Evolutionary conservation across 345 rosid species (phyloP).

Genomic region (Brassica carinata): DNA sequence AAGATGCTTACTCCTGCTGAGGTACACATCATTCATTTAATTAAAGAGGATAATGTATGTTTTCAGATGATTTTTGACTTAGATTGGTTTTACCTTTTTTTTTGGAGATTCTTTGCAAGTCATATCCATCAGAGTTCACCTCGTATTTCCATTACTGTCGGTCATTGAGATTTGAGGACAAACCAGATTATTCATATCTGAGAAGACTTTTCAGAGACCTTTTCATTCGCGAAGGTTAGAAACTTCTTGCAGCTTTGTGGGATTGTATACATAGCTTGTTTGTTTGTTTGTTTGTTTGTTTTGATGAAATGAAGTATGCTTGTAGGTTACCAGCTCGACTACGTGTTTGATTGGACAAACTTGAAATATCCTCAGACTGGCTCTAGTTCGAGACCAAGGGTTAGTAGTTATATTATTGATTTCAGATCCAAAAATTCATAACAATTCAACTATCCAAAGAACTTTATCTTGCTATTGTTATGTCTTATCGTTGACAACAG

Average conservation of each 20-base stretch:
- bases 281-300: not conserved
- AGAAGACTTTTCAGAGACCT: slow-evolving; percentile 92
- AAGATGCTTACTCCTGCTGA: slow-evolving; percentile 90
- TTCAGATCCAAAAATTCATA: slow-evolving; percentile 4
- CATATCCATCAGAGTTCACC: slow-evolving; percentile 83
- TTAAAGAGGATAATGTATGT: not conserved
- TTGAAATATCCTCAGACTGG: slow-evolving; percentile 83
- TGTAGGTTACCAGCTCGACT: slow-evolving; percentile 85
- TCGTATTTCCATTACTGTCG: slow-evolving; percentile 97
- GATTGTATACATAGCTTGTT: not conserved
- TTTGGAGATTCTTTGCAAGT: slow-evolving; percentile 81
- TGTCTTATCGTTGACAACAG: slow-evolving; percentile 40
- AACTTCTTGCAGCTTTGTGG: not conserved
- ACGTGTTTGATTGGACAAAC: slow-evolving; percentile 94
- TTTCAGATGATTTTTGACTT: slow-evolving; percentile 1
- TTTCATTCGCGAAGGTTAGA: slow-evolving; percentile 86
- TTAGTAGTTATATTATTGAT: slow-evolving; percentile 39
- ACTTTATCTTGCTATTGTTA: not conserved
- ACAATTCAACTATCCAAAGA: not conserved
- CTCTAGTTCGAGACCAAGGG: slow-evolving; percentile 78
- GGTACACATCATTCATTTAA: slow-evolving; percentile 48
- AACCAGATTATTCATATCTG: slow-evolving; percentile 95
- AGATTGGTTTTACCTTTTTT: not conserved
- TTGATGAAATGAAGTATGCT: slow-evolving; percentile 22
- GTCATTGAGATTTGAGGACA: slow-evolving; percentile 90